Percentiles rank a stretch among this genome's conserved stretches.
Evolutionary conservation across 495 filamentous ascomycete genomes (phyloP).

Genomic region (Massariosphaeria phaeospora): DNA sequence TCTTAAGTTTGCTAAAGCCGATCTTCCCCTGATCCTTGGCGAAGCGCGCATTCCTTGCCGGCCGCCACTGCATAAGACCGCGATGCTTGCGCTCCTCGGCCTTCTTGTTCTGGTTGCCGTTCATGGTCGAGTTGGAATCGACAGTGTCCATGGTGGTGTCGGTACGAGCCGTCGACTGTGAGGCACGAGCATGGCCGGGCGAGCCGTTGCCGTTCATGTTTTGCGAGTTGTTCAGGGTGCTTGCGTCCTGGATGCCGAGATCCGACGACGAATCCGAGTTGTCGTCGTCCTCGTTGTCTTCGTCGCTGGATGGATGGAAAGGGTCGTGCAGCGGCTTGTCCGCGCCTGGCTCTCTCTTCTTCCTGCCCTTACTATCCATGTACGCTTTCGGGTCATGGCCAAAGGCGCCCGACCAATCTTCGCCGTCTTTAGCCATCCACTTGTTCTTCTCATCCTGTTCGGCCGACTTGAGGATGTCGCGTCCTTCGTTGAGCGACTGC

Average conservation of each 20-base stretch:
- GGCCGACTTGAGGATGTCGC: slow-evolving; percentile 71
- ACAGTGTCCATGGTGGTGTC: not conserved
- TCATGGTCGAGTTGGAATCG: not conserved
- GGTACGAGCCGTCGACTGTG: not conserved
- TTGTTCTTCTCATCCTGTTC: slow-evolving; percentile 62
- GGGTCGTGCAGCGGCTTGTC: slow-evolving; percentile 59
- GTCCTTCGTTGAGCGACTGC: slow-evolving; percentile 65
- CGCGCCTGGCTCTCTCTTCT: slow-evolving; percentile 51
- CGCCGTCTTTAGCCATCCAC: slow-evolving; percentile 75
- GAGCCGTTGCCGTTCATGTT: slow-evolving; percentile 34
- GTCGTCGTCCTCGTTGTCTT: slow-evolving; percentile 42
- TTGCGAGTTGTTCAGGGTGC: slow-evolving; percentile 33
- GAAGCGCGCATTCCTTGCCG: slow-evolving; percentile 63
- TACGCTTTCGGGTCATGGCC: slow-evolving; percentile 57
- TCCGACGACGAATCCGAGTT: slow-evolving; percentile 38
- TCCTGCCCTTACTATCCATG: slow-evolving; percentile 49
- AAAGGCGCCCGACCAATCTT: slow-evolving; percentile 88
- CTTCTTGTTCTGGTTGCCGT: slow-evolving; percentile 52
- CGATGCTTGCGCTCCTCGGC: slow-evolving; percentile 64
- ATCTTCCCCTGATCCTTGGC: slow-evolving; percentile 65
- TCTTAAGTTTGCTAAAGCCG: slow-evolving; percentile 53
- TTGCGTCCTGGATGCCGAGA: slow-evolving; percentile 47
- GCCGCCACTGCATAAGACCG: slow-evolving; percentile 73
- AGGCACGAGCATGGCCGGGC: not conserved
- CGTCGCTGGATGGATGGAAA: slow-evolving; percentile 44